These are phyloP conservation scores for Lepiota brunneoincarnata DNA, from an alignment of 768 basidiomycete genomes.

Conservation along the genomic window DNA sequence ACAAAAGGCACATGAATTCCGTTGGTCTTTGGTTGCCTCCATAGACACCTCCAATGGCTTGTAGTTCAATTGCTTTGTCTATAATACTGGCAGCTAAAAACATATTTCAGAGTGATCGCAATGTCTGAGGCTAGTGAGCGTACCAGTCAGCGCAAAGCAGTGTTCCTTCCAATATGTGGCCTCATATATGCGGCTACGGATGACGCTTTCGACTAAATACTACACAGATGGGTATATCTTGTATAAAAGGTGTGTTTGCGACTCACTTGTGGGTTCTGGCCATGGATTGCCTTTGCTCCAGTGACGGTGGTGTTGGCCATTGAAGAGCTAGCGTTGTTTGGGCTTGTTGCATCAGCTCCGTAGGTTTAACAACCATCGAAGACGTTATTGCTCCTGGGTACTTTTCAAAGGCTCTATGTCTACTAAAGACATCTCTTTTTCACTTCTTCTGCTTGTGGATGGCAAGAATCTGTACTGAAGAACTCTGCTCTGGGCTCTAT, in stretches of 20 bases:
- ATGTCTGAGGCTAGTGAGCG: constrained; percentile 14
- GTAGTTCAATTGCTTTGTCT: constrained; percentile 85
- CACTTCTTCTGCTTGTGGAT: no score
- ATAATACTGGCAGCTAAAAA: constrained; percentile 84
- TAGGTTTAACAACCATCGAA: no score
- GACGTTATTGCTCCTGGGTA: no score
- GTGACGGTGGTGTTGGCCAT: constrained; percentile 95
- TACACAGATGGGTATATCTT: constrained; percentile 31
- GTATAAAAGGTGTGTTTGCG: neutral
- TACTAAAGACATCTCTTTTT: no score
- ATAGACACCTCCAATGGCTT: constrained; percentile 89
- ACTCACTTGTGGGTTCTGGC: constrained; percentile 91
- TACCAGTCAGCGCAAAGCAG: constrained; percentile 94
- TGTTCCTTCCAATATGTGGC: constrained; percentile 97
- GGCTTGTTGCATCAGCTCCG: constrained; percentile 4
- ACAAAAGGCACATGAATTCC: constrained; percentile 85
- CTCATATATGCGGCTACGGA: constrained; percentile 95
- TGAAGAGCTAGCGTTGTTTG: constrained; percentile 8
- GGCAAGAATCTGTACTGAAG: no score
- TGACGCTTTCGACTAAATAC: constrained; percentile 95
- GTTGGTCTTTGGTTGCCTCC: constrained; percentile 88
- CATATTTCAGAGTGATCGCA: neutral
- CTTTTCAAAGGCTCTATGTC: no score
- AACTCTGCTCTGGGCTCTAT: no score
- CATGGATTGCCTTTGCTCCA: constrained; percentile 89